A percentile compares a stretch with the other conserved stretches of the same genome.
These are phyloP conservation scores for Trichoderma arundinaceum DNA, from an alignment of 2,329 filamentous ascomycete species.

Conservation along the genomic window DNA sequence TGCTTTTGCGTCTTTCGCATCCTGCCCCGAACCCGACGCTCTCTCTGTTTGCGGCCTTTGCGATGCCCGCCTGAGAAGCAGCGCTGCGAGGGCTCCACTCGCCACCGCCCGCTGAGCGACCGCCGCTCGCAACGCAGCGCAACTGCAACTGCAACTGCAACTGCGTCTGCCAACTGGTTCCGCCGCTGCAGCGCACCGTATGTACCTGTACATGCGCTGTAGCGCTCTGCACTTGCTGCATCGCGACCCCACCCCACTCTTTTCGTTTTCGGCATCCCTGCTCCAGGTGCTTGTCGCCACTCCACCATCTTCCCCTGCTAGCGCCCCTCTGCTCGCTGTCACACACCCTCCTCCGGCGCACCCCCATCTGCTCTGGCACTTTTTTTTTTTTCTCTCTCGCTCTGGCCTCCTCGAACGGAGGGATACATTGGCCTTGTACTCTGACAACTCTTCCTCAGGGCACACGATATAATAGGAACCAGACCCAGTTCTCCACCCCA, in stretches of 20 bases:
- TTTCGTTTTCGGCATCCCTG: slow-evolving; percentile 23
- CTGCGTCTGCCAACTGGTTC: neutral
- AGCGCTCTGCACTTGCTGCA: slow-evolving; percentile 13
- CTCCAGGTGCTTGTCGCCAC: slow-evolving; percentile 29
- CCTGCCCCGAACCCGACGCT: slow-evolving; percentile 6
- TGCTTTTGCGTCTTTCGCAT: slow-evolving; percentile 13
- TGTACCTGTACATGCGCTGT: slow-evolving; percentile 8
- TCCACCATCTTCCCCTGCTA: slow-evolving; percentile 32
- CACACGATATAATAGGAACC: slow-evolving; percentile 49
- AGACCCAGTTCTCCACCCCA: slow-evolving; percentile 56
- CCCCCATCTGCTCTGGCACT: slow-evolving; percentile 19
- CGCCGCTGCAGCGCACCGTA: slow-evolving; percentile 32
- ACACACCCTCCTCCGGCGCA: slow-evolving; percentile 2
- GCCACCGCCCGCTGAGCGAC: slow-evolving; percentile 33
- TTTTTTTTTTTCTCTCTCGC: slow-evolving; percentile 26
- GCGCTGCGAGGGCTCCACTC: slow-evolving; percentile 35
- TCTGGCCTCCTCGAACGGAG: neutral
- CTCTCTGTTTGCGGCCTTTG: slow-evolving; percentile 39
- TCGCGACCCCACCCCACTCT: slow-evolving; percentile 35
- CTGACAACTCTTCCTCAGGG: slow-evolving; percentile 34
- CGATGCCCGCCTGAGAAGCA: slow-evolving; percentile 17
- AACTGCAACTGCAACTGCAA: slow-evolving; percentile 17
- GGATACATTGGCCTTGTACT: slow-evolving; percentile 32
- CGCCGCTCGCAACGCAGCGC: neutral
- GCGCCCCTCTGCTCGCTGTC: neutral